Conservation (phyloP, 2,329 filamentous ascomycete species). For the Ilyonectria destructans region DNA sequence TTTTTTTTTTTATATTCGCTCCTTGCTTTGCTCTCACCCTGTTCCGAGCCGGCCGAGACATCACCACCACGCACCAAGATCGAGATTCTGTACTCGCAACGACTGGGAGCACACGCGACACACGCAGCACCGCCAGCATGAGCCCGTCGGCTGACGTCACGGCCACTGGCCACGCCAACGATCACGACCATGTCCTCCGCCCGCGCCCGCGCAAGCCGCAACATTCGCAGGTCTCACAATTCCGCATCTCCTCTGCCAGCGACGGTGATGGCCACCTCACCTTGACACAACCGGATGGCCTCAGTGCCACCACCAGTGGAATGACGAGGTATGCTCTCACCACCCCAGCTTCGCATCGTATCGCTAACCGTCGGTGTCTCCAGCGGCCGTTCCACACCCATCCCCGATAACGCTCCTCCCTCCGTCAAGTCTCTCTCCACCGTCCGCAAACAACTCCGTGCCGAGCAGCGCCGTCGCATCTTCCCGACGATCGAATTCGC, state of each 20-base stretch:
- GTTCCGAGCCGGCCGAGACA: neutral
- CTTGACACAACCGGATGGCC: conserved; percentile 51
- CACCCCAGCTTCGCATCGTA: conserved; percentile 11
- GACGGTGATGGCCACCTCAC: conserved; percentile 55
- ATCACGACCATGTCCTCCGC: conserved; percentile 62
- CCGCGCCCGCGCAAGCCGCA: conserved; percentile 67
- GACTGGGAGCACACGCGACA: neutral
- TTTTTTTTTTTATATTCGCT: neutral
- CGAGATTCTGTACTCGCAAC: neutral
- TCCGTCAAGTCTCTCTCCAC: conserved; percentile 90
- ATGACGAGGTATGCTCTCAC: conserved; percentile 60
- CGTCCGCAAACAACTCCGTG: conserved; percentile 86
- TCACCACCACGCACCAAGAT: neutral
- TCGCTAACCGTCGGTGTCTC: neutral
- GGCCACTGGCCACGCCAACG: conserved; percentile 46
- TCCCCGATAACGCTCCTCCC: conserved; percentile 92
- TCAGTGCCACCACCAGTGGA: conserved; percentile 54
- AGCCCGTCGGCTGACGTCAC: conserved; percentile 50
- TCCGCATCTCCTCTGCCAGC: conserved; percentile 54
- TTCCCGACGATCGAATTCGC: conserved; percentile 96
- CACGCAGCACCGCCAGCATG: conserved; percentile 39
- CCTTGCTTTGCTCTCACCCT: neutral
- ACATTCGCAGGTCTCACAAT: conserved; percentile 64
- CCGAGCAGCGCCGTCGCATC: conserved; percentile 84
- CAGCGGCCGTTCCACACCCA: conserved; percentile 87